Evolutionary conservation across 495 filamentous ascomycete species (phyloP), one percentile per base, ranked within the genome.

Genomic region (Annulohypoxylon moriforme): DNA sequence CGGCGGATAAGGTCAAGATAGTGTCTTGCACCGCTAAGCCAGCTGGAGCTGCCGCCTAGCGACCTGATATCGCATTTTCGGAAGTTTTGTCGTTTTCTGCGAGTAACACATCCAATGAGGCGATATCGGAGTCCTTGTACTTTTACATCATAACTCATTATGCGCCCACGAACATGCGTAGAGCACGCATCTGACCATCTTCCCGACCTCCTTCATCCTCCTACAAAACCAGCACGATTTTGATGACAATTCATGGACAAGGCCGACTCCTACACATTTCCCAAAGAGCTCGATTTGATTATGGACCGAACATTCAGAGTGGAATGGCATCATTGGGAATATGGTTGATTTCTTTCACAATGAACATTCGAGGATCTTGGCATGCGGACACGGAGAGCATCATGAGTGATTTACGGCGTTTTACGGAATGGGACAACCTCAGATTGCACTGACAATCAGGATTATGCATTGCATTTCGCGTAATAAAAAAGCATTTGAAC

Each of bases 21-120:
- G 96, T 99, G 42, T 94, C 92, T 81, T 98, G 95, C 82, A 95
- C 92, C 73, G 92, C 91, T 63, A 97, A 96, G 86, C 88, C 89
- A 42, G 89, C 90, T 60, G 93, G 92, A 0, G 55, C 38, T 13
- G 50, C 38, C 22, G 22, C 59, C 8, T 52, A 52, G 47, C 24
- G n/a, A 1, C 6, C n/a, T 18, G 27, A n/a, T 25, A 25, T 52
- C 14, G 24, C 24, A n/a, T n/a, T 14, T n/a, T 25, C 9, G 5
- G 11, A 16, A n/a, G 1, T n/a, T 6, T 20, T 34, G n/a, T n/a
- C 14, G 16, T 55, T 55, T 55, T 13, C n/a, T 20, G 34, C 29
- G 29, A 10, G 16, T 9, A 4, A n/a, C 50, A 55, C 50, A 20
- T 3, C 8, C 29, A 29, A 55, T 13, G 1, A 31, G n/a, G 29